Conservation (phyloP, 2,329 filamentous ascomycete genomes). For the Cryoendolithus antarcticus region DNA sequence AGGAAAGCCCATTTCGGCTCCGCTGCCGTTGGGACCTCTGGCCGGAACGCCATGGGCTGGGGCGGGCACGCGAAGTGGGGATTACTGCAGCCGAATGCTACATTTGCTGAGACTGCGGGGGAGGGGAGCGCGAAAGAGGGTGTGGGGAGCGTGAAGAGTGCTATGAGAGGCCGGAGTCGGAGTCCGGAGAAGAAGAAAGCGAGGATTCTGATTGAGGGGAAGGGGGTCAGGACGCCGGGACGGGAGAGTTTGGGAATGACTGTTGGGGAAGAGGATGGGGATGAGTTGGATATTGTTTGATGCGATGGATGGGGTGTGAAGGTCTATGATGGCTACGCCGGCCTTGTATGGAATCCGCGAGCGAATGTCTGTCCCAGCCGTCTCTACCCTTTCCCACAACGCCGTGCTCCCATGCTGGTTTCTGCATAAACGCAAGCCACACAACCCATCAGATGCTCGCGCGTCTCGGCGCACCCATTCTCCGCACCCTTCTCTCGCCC, state of each 20-base stretch:
- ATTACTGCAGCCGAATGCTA: constrained; percentile 23
- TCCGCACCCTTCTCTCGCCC: constrained; percentile 37
- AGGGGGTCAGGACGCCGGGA: constrained; percentile 38
- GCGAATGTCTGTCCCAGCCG: too few relatives aligned
- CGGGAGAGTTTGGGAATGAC: constrained; percentile 29
- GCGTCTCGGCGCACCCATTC: constrained; percentile 40
- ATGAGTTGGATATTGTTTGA: constrained; percentile 37
- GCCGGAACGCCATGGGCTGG: constrained; percentile 34
- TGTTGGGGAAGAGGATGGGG: constrained; percentile 28
- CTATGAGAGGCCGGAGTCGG: too few relatives aligned
- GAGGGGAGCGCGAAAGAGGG: too few relatives aligned
- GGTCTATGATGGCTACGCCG: too few relatives aligned
- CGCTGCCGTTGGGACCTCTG: constrained; percentile 21
- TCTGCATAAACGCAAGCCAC: too few relatives aligned
- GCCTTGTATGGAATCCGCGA: too few relatives aligned
- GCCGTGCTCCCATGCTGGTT: too few relatives aligned
- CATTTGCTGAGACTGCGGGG: background rate
- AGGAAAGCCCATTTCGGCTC: constrained; percentile 22
- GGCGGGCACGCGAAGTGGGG: constrained; percentile 32
- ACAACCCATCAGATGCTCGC: too few relatives aligned
- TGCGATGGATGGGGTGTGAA: too few relatives aligned
- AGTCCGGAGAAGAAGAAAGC: constrained; percentile 30
- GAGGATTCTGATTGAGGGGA: constrained; percentile 31
- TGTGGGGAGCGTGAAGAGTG: too few relatives aligned
- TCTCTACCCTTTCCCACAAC: too few relatives aligned